Evolutionary conservation across 169 alveolate species (phyloP).

Genomic region (Eimeria tenella): DNA sequence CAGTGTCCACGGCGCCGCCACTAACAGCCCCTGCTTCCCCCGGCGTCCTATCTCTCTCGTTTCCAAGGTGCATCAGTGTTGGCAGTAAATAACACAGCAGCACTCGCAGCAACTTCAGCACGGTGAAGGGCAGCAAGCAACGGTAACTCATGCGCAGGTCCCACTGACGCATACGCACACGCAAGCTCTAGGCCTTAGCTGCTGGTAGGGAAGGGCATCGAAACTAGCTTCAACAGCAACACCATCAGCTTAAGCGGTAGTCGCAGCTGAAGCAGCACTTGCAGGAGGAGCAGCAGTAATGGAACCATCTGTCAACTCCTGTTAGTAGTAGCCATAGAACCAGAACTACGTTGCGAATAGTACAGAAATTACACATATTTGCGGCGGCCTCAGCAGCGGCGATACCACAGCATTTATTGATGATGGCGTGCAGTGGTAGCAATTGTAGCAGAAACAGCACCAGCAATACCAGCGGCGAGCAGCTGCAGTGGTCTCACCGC

Average conservation of each 20-base stretch:
- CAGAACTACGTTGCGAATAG: too few species aligned
- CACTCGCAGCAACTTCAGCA: constrained; percentile 64
- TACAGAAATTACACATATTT: too few species aligned
- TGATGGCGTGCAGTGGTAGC: too few species aligned
- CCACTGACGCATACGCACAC: constrained; percentile 57
- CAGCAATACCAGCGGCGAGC: neutral
- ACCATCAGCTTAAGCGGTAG: neutral
- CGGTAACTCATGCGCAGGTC: constrained; percentile 65
- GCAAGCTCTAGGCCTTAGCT: neutral
- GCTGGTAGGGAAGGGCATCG: neutral
- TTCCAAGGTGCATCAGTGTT: constrained; percentile 20
- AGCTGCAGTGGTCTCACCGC: constrained; percentile 11
- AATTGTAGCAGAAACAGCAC: neutral
- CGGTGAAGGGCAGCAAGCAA: constrained; percentile 54
- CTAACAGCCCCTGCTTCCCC: neutral
- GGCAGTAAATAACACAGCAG: constrained; percentile 51
- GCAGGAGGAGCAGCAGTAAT: neutral
- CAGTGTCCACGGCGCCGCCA: neutral
- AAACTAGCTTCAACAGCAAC: neutral
- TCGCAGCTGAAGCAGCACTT: neutral
- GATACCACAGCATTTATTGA: too few species aligned
- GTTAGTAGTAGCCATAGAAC: too few species aligned
- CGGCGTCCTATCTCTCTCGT: neutral
- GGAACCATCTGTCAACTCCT: neutral
- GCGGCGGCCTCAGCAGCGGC: too few species aligned